These are phyloP conservation scores for Suillus fuscotomentosus DNA, from an alignment of 768 basidiomycete genomes.

Conservation along the genomic window DNA sequence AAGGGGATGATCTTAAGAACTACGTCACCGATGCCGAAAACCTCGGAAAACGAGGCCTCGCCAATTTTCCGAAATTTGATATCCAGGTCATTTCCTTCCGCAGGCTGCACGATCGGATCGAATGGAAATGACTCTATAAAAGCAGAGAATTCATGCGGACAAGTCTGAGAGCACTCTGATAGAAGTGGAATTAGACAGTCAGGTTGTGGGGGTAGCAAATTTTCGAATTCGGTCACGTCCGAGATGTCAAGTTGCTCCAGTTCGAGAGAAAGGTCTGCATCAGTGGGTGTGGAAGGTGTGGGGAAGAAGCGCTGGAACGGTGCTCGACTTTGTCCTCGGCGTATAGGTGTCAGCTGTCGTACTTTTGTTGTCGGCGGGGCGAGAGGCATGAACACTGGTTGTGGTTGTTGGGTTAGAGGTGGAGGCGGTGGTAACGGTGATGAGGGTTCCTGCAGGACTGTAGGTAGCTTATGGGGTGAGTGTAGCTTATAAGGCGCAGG, in stretches of 20 bases:
- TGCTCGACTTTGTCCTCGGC: slow-evolving; percentile 37
- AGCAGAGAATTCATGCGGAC: slow-evolving; percentile 74
- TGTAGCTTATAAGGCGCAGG: slow-evolving; percentile 22
- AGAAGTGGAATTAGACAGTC: slow-evolving; percentile 62
- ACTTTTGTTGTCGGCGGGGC: slow-evolving; percentile 34
- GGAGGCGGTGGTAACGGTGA: background rate
- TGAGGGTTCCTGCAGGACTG: slow-evolving; percentile 10
- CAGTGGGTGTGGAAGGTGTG: slow-evolving; percentile 57
- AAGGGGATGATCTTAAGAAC: slow-evolving; percentile 91
- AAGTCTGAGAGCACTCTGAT: slow-evolving; percentile 67
- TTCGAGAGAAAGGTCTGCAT: slow-evolving; percentile 41
- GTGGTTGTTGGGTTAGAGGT: background rate
- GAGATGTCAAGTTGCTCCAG: slow-evolving; percentile 42
- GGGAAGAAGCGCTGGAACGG: slow-evolving; percentile 39
- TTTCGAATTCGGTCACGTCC: slow-evolving; percentile 47
- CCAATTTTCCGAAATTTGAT: slow-evolving; percentile 79
- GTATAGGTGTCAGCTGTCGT: slow-evolving; percentile 72
- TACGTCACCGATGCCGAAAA: slow-evolving; percentile 85
- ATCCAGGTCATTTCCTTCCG: slow-evolving; percentile 25
- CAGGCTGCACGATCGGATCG: slow-evolving; percentile 58
- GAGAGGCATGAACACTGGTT: slow-evolving; percentile 17
- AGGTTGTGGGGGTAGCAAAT: slow-evolving; percentile 43
- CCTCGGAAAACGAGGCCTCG: slow-evolving; percentile 96
- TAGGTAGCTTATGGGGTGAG: slow-evolving; percentile 12
- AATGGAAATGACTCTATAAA: slow-evolving; percentile 82